Base-by-base conservation (phyloP, 176 grass and related monocot species). In the Oryza brachyantha region DNA sequence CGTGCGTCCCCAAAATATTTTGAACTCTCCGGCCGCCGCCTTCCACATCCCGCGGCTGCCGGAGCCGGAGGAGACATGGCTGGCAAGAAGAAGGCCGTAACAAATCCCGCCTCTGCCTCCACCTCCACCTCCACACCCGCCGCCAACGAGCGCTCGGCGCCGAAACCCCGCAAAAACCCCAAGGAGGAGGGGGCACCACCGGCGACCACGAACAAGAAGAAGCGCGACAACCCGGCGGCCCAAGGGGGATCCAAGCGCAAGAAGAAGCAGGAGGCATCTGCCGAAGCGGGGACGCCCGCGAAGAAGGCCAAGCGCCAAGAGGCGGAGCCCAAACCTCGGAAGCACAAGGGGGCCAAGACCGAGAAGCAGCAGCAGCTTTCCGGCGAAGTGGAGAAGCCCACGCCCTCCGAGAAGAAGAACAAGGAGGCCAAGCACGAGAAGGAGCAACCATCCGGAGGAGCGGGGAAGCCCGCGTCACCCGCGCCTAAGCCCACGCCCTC, bases 1-100 rank as follows among this genome's bases (percentile, higher is more conserved):
- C 0, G 39, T 41, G 39, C 4, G 10, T 10, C 48, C 25, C 40
- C 39, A 3, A 63, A 38, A 75, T 5, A 29, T 74, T 86, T 86
- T 62, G 64, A 81, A 76, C 25, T 37, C 61, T 29, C 5, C 5
- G 59, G 29, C 8, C 10, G 29, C 68, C 40, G 68, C 19, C 29
- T 64, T 43, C 31, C 7, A 5, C 25, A 64, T 21, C 73, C 77
- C 72, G 26, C 65, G 57, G 66, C 79, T 8, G 13, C 27, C 43
- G 42, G 62, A 38, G 8, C 21, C 42, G 42, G 64, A 57, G 45
- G 58, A 75, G 43, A 41, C n/a, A 87, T 87, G 87, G 78, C 59
- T 9, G 57, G 77, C n/a, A 80, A 68, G 59, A 77, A 89, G 58
- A 27, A 29, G 36, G 29, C 19, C 64, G 45, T 41, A 26, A 48